Percentiles rank a stretch among this genome's conserved stretches.
Conservation (phyloP, 2,329 filamentous ascomycete species). For the Botrytis elliptica region DNA sequence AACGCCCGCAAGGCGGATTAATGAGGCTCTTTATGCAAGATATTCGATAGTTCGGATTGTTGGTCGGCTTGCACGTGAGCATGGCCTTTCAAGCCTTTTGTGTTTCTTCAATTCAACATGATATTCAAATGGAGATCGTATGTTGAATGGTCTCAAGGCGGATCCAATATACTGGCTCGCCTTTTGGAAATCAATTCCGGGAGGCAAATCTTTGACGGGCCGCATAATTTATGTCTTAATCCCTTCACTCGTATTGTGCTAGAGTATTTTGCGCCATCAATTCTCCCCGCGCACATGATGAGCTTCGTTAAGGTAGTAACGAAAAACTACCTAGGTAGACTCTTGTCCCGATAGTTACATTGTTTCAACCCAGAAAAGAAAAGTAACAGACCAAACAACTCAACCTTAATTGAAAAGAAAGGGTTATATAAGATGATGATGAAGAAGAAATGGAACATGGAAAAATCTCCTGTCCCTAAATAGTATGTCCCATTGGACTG, state of each 20-base stretch:
- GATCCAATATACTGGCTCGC: not conserved
- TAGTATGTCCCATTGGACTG: not conserved
- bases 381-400: not conserved
- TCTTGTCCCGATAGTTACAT: not conserved
- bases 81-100: not conserved
- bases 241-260: not conserved
- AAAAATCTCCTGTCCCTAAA: not conserved
- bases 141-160: not conserved
- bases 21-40: not conserved
- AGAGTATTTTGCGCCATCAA: not conserved
- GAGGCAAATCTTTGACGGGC: not conserved
- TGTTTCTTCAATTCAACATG: not conserved
- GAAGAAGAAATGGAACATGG: not conserved
- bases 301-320: not conserved
- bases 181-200: not conserved
- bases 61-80: not conserved
- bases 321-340: not conserved
- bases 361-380: not conserved
- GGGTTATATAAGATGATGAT: not conserved
- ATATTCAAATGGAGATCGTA: not conserved
- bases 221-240: not conserved
- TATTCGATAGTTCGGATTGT: not conserved
- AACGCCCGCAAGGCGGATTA: not conserved
- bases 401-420: not conserved
- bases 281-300: not conserved